Evolutionary conservation across 805 yeast species (phyloP), one percentile per base, ranked within the genome.

Genomic region (Sugiyamaella floridensis): DNA sequence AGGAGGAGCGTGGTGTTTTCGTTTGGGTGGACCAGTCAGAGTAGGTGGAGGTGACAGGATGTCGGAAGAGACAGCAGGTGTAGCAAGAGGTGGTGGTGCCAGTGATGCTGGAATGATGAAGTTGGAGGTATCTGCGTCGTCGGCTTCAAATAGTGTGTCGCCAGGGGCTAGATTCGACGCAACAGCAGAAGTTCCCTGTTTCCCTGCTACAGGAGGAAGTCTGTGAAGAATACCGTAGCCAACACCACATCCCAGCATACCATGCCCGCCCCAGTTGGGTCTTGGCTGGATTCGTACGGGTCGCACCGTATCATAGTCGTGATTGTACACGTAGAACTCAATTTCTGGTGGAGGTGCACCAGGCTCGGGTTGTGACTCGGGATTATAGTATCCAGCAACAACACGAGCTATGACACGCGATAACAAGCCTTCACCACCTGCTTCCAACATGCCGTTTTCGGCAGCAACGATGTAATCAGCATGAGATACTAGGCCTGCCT

Each of bases 201-300:
- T 58, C 16, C 59, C 60, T 2, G 53, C 59, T 2, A 81, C 85
- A 53, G 81, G 80, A 1, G 98, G 97, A n/a, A 87, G 69, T 55
- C 93, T 73, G 65, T 92, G 98, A 48, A 92, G 71, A 49, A 86
- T 75, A 0, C 99, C 99, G 62, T 89, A 90, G 0, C 97, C 98
- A 16, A 92, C 95, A 58, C 90, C 95, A 70, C 97, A 89, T 1
- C 99, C 99, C 40, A 92, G 70, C 40, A 89, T 73, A 1, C 96
- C 96, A 58, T 73, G 77, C 14, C 90, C 89, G n/a, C 89, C 88
- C 89, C 93, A 86, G 15, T 71, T 67, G n/a, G 77, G 76, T n/a
- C 77, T 71, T 2, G 88, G 85, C 50, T 78, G 73, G n/a, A 90
- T 87, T 0, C 86, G 82, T 2, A 92, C 90, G 0, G 96, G 96